A percentile compares a stretch with the other conserved stretches of the same genome.
Conservation (phyloP, 192 early-diverging fungal genomes). For the Fimicolochytrium jonesii region DNA sequence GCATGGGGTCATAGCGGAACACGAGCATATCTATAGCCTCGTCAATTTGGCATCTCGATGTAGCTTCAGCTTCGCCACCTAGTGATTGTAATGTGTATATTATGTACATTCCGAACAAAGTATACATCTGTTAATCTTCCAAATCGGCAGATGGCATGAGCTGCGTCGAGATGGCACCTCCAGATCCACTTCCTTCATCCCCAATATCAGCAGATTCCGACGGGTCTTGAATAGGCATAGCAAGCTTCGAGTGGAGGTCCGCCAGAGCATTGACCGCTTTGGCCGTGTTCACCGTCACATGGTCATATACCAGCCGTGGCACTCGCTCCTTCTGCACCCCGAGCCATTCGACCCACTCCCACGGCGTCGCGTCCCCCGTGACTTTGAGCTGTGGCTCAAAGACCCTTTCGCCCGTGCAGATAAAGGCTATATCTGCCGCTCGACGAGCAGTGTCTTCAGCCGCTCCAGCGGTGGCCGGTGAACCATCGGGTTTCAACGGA, state of each 20-base stretch:
- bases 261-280: neutral
- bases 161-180: no score
- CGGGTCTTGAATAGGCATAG: conserved; percentile 3
- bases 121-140: no score
- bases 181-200: no score
- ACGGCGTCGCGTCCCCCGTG: conserved; percentile 50
- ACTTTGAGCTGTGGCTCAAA: conserved; percentile 53
- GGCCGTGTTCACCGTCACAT: conserved; percentile 16
- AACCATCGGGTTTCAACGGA: neutral
- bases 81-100: no score
- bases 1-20: no score
- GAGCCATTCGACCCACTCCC: conserved; percentile 47
- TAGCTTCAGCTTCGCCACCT: no score
- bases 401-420: conserved; percentile 30
- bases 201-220: conserved; percentile 6
- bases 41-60: no score
- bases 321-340: conserved; percentile 45
- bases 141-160: no score
- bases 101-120: no score
- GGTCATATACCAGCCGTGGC: conserved; percentile 34
- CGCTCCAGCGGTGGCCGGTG: neutral
- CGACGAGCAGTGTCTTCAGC: conserved; percentile 7
- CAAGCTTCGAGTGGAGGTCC: neutral
- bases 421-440: conserved; percentile 10
- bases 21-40: no score